Conservation (phyloP, 495 filamentous ascomycete genomes). For the Aspergillus affinis region DNA sequence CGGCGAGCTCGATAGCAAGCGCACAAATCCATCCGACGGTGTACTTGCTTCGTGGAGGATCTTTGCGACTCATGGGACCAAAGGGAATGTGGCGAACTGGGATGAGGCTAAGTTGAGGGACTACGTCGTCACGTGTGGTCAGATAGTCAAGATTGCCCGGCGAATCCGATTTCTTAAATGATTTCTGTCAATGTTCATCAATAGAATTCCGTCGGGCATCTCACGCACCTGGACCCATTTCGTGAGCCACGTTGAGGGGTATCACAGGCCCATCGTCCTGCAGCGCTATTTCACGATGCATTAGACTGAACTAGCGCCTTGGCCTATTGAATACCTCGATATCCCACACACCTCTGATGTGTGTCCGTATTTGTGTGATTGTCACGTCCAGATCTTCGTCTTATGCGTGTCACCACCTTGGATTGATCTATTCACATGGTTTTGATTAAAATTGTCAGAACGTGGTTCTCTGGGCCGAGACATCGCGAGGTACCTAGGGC, state of each 20-base stretch:
- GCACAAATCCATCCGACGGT: slow-evolving; percentile 2
- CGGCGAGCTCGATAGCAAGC: background rate
- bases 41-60: background rate
- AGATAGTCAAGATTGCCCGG: background rate
- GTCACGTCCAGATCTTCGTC: no score
- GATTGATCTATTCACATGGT: no score
- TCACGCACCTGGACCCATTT: background rate
- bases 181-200: background rate
- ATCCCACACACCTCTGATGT: no score
- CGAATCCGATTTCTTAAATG: background rate
- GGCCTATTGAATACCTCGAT: background rate
- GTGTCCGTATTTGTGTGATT: no score
- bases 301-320: background rate
- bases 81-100: background rate
- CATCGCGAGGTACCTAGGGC: no score
- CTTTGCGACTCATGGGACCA: background rate
- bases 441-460: no score
- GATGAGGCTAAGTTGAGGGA: background rate
- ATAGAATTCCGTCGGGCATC: background rate
- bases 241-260: background rate
- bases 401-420: no score
- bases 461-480: no score
- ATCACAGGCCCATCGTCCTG: background rate
- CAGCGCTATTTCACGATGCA: background rate
- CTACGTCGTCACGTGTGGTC: background rate